phyloP scores from a whole-genome alignment of 352 stramenopile species.

The Plasmopara muralis region DNA sequence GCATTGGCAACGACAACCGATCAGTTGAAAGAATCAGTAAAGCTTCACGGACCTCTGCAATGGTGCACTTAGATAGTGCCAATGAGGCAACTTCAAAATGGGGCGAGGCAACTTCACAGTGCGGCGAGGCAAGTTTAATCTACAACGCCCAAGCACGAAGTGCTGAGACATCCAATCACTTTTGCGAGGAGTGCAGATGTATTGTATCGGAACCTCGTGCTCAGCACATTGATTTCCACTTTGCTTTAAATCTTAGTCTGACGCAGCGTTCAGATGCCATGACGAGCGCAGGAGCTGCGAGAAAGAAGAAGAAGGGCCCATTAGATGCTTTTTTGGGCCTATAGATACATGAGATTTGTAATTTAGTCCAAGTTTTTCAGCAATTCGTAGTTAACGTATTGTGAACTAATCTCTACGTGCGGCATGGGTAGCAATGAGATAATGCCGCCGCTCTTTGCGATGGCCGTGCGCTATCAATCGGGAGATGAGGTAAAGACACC shows the following conservation, averaged over 20 bases:
- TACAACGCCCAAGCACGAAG: conserved; percentile 3
- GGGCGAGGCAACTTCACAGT: not conserved
- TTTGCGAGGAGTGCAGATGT: conserved; percentile 35
- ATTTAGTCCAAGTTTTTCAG: too few relatives aligned
- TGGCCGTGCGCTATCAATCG: too few relatives aligned
- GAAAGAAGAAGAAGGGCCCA: conserved; percentile 28
- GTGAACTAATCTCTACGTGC: too few relatives aligned
- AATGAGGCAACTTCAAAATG: not conserved
- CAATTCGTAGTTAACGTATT: too few relatives aligned
- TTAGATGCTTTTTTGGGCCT: conserved; percentile 34
- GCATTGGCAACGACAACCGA: conserved; percentile 2
- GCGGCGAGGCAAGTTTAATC: conserved; percentile 14
- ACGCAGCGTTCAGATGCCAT: conserved; percentile 17
- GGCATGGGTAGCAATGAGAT: too few relatives aligned
- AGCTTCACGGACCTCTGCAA: conserved; percentile 1
- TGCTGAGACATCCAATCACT: conserved; percentile 9
- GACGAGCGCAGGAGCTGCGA: conserved; percentile 3
- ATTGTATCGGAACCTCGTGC: conserved; percentile 25
- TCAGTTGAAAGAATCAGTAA: not conserved
- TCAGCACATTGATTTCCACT: conserved; percentile 58
- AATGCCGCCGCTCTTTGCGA: too few relatives aligned
- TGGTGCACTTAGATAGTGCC: not conserved
- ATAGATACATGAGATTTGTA: too few relatives aligned
- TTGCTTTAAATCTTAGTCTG: conserved; percentile 40
- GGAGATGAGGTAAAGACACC: too few relatives aligned